Evolutionary conservation across 2,329 filamentous ascomycete genomes (phyloP), one percentile per base, ranked within the genome.

Genomic region (Xylaria sp.): DNA sequence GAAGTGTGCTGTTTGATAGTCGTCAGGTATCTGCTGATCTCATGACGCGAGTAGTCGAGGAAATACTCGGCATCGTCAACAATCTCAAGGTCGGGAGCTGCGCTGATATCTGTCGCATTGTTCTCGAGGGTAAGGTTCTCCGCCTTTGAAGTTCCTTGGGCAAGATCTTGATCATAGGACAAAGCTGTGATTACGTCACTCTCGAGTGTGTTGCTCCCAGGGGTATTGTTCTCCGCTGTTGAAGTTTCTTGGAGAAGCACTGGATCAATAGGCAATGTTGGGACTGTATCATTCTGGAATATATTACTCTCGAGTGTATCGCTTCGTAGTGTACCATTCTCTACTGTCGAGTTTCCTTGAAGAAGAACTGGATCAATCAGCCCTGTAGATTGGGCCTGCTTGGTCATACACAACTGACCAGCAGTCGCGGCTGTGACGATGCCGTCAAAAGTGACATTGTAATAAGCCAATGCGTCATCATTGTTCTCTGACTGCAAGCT

Each of bases 1-100:
- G 28, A 4, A 3, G 39, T 59, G n/a, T 49, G 23, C 39, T 57
- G 23, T 18, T 61, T 70, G 28, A 67, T 58, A 2, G 33, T 25
- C 46, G 39, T 10, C 4, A 67, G 25, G 51, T 51, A 23, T 13
- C 8, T 48, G 15, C 46, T 13, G 23, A 64, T 64, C 23, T 49
- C 39, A 33, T 41, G 28, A 15, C 23, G 41, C 6, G 54, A 64
- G 25, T 7, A 1, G 15, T 54, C 48, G 20, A 52, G 10, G 25
- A 41, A 5, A 46, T 9, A 10, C 20, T 64, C 61, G 23, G 3
- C 23, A 4, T 33, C 5, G 23, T 52, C 25, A 8, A 25, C 25
- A 41, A 41, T 10, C 33, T 10, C 33, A 36, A 36, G 33, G 33
- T 36, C 10, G 33, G 7, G 33, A 7, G 10, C 33, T 36, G 33